phyloP scores from a whole-genome alignment of 768 basidiomycete species.

The Lactarius quietus region DNA sequence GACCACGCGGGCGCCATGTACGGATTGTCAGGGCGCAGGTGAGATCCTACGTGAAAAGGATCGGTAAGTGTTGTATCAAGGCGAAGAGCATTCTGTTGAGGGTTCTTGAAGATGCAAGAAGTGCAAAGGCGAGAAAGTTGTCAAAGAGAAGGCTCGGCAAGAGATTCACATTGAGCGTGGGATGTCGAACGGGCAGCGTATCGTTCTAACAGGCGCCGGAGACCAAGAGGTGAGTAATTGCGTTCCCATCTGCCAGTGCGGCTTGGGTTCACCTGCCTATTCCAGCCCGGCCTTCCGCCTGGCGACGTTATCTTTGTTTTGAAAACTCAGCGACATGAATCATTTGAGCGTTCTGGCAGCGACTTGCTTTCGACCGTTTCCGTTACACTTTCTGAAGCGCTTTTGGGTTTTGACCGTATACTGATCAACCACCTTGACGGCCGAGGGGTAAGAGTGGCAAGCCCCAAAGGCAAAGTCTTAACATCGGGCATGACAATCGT shows the following conservation, averaged over 20 bases:
- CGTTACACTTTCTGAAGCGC: conserved; percentile 89
- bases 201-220: conserved; percentile 87
- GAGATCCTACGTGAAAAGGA: conserved; percentile 81
- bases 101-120: conserved; percentile 75
- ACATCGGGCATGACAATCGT: conserved; percentile 70
- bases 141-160: conserved; percentile 85
- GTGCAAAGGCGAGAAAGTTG: conserved; percentile 83
- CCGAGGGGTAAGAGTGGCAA: conserved; percentile 76
- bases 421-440: conserved; percentile 91
- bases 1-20: conserved; percentile 53
- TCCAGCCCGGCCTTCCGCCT: conserved; percentile 76
- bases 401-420: conserved; percentile 92
- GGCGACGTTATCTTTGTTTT: conserved; percentile 91
- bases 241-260: not conserved
- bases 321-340: conserved; percentile 60
- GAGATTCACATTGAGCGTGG: conserved; percentile 87
- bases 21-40: conserved; percentile 67
- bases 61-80: conserved; percentile 43
- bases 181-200: conserved; percentile 77
- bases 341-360: conserved; percentile 79
- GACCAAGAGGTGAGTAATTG: conserved; percentile 69
- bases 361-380: conserved; percentile 78
- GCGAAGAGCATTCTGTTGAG: conserved; percentile 9
- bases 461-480: conserved; percentile 72
- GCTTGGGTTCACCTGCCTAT: not conserved